These are phyloP conservation scores for Thalassiosira oceanica DNA, from an alignment of 352 stramenopile species.

Conservation along the genomic window DNA sequence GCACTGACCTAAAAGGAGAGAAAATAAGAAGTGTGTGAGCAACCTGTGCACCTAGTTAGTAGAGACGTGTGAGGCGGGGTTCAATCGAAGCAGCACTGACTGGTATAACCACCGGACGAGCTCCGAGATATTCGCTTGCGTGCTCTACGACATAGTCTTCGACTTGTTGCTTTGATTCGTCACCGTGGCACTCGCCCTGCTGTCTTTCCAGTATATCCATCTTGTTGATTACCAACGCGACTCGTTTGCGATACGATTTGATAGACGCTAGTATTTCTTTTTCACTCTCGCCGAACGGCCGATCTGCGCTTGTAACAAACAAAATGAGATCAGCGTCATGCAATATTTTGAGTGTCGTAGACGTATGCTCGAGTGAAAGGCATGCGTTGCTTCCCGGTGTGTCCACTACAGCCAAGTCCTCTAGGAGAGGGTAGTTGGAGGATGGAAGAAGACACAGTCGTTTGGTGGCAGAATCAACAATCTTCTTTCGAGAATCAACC, in stretches of 20 bases:
- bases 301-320: constrained; percentile 76
- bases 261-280: constrained; percentile 59
- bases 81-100: too few species aligned
- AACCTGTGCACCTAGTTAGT: too few species aligned
- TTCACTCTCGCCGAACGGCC: constrained; percentile 75
- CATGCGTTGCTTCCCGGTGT: constrained; percentile 78
- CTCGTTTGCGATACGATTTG: constrained; percentile 66
- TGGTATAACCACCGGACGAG: constrained; percentile 63
- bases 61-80: too few species aligned
- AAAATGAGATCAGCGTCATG: constrained; percentile 75
- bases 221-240: constrained; percentile 78
- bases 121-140: constrained; percentile 65
- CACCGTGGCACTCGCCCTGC: constrained; percentile 56
- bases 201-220: constrained; percentile 74
- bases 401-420: constrained; percentile 74
- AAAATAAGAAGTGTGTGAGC: too few species aligned
- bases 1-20: too few species aligned
- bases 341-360: constrained; percentile 61
- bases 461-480: constrained; percentile 9
- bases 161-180: constrained; percentile 58
- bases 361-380: constrained; percentile 61
- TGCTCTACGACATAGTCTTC: constrained; percentile 70
- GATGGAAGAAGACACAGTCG: constrained; percentile 30
- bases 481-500: too few species aligned
- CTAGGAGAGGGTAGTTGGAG: constrained; percentile 35